Percentiles rank a stretch among this genome's conserved stretches.
Conservation (phyloP, 1,284 basidiomycete species). For the Singerocomus rubriflavus region DNA sequence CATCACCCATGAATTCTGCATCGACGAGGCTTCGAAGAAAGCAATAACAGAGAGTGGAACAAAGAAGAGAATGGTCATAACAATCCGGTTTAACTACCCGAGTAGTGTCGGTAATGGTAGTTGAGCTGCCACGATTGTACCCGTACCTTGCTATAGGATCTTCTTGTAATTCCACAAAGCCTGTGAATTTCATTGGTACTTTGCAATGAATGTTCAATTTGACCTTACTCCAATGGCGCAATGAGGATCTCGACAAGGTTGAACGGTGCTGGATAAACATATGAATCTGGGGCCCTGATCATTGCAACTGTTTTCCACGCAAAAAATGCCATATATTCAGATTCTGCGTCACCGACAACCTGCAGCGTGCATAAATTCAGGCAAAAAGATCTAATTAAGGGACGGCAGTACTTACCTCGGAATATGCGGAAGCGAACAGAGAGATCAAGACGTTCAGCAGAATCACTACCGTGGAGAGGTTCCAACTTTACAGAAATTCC, state of each 20-base stretch:
- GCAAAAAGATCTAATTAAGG: not conserved
- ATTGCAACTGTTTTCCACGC: constrained; percentile 79
- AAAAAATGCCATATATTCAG: constrained; percentile 88
- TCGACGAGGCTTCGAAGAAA: constrained; percentile 66
- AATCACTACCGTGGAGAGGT: constrained; percentile 81
- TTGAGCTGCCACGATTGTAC: constrained; percentile 7
- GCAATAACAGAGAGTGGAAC: constrained; percentile 75
- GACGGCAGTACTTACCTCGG: constrained; percentile 60
- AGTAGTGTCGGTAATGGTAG: not conserved
- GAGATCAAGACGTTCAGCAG: constrained; percentile 95
- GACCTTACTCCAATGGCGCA: constrained; percentile 79
- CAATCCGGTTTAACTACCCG: constrained; percentile 64
- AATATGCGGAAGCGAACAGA: constrained; percentile 87
- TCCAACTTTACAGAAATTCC: constrained; percentile 58
- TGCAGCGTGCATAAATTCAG: constrained; percentile 21
- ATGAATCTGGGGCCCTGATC: constrained; percentile 83
- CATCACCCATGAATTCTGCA: constrained; percentile 60
- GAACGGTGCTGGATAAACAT: constrained; percentile 73
- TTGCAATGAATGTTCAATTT: not conserved
- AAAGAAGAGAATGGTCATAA: constrained; percentile 81
- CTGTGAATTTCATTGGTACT: constrained; percentile 35
- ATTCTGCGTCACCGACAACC: constrained; percentile 62
- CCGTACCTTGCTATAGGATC: constrained; percentile 55
- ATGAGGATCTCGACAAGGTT: constrained; percentile 85
- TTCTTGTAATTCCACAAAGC: constrained; percentile 42